Evolutionary conservation across 2,329 filamentous ascomycete genomes (phyloP).

Genomic region (Colletotrichum graminicola): DNA sequence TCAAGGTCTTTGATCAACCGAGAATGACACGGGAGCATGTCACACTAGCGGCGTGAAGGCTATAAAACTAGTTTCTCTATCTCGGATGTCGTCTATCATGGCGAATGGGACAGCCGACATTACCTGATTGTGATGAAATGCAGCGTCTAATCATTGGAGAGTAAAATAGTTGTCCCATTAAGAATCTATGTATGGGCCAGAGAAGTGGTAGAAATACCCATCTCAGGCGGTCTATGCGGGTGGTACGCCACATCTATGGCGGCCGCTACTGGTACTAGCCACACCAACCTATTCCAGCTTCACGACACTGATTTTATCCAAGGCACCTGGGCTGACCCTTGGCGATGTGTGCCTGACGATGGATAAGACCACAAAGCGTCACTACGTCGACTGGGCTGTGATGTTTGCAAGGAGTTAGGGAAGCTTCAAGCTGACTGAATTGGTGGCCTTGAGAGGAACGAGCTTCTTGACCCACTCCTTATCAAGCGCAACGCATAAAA

Average conservation of each 20-base stretch:
- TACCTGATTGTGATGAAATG: constrained; percentile 41
- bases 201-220: too few relatives aligned
- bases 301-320: constrained; percentile 41
- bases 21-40: constrained; percentile 41
- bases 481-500: constrained; percentile 22
- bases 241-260: too few relatives aligned
- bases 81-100: constrained; percentile 43
- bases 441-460: constrained; percentile 41
- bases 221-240: too few relatives aligned
- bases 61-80: constrained; percentile 41
- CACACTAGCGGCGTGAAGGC: constrained; percentile 33
- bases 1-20: constrained; percentile 23
- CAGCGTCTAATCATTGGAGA: too few relatives aligned
- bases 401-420: constrained; percentile 38
- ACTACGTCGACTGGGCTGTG: constrained; percentile 44
- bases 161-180: too few relatives aligned
- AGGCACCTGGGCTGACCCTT: constrained; percentile 47
- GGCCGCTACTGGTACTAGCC: too few relatives aligned
- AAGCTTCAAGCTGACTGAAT: constrained; percentile 12
- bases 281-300: too few relatives aligned
- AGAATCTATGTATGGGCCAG: too few relatives aligned
- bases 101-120: constrained; percentile 44
- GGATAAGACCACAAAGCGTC: constrained; percentile 42
- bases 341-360: constrained; percentile 45
- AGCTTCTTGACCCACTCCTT: constrained; percentile 28